These are phyloP conservation scores for Heliamphora pulchella DNA, from an alignment of 179 eudicot species.

Conservation along the genomic window DNA sequence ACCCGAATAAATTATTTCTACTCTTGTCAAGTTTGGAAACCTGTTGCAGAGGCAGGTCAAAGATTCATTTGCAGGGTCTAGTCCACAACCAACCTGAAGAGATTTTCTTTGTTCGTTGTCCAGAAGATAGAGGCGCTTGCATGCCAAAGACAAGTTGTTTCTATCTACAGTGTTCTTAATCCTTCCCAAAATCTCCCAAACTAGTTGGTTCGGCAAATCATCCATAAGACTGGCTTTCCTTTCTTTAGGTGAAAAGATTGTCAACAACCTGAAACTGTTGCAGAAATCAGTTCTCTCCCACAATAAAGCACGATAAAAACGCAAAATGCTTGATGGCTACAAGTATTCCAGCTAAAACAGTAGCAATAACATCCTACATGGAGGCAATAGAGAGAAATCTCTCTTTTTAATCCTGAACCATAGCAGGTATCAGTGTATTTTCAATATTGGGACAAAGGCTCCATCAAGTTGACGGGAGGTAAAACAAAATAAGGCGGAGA, in stretches of 20 bases:
- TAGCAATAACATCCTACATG: too few species aligned
- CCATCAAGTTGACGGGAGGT: too few species aligned
- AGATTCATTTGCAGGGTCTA: slow-evolving; percentile 72
- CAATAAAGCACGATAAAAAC: neutral
- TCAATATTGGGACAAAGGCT: too few species aligned
- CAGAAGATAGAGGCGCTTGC: slow-evolving; percentile 59
- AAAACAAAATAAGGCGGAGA: too few species aligned
- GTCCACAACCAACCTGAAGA: slow-evolving; percentile 77
- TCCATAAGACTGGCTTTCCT: slow-evolving; percentile 42
- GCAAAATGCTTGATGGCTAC: neutral
- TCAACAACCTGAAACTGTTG: slow-evolving; percentile 6
- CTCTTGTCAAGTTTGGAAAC: slow-evolving; percentile 62
- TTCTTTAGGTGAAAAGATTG: neutral
- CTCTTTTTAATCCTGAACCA: too few species aligned
- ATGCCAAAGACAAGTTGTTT: slow-evolving; percentile 57
- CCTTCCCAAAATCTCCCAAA: slow-evolving; percentile 59
- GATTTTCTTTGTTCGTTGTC: slow-evolving; percentile 62
- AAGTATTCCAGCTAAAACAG: too few species aligned
- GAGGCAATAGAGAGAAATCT: too few species aligned
- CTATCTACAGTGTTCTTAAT: slow-evolving; percentile 44
- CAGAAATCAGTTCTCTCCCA: neutral
- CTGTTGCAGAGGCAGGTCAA: slow-evolving; percentile 56
- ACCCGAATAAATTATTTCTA: slow-evolving; percentile 71
- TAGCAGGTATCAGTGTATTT: too few species aligned
- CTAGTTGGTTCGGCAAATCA: slow-evolving; percentile 54